Base-by-base conservation (phyloP, 2,329 filamentous ascomycete genomes). In the Fusarium sp. region DNA sequence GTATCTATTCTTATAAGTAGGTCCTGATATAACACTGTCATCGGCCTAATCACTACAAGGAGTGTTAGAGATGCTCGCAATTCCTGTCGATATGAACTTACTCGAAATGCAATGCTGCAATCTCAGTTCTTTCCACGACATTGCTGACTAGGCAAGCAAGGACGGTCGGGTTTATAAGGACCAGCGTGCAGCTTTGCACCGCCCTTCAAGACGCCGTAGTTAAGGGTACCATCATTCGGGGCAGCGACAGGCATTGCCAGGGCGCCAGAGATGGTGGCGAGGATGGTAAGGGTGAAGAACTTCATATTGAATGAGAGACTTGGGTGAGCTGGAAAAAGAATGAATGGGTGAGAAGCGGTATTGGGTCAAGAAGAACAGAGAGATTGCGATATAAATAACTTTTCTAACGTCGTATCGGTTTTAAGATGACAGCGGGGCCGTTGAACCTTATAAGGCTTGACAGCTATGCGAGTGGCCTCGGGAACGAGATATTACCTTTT, bases 101-200 rank as follows among this genome's bases (percentile, higher is more conserved):
- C 45, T n/a, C 0, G 1, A 3, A 48, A 29, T 3, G 19, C 4
- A 16, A 10, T 11, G 7, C 7, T 31, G 7, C 19, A 8, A 15
- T 12, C 45, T 48, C 7, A 48, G 15, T 31, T 48, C 4, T 48
- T 48, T 31, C 27, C 19, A 16, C 10, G 15, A 4, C 45, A 48
- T 31, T 31, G 45, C 2, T 48, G 0, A 7, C 21, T 48, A 18
- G 21, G 15, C 7, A 31, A 12, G 45, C 45, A 48, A n/a, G 27
- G 27, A 4, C 27, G 45, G 23, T 25, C 6, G 3, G 21, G 45
- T 4, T 4, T 3, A 4, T 12, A n/a, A 9, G 21, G 7, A 11
- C 7, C 7, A n/a, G 7, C 2, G 10, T 29, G 4, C 6, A 10
- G 2, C 1, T 48, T 16, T 11, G 0, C 1, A 16, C 4, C 2